A percentile compares a stretch with the other conserved stretches of the same genome.
Conservation (phyloP, 108 stramenopile genomes). For the Thalassiosira profunda region DNA sequence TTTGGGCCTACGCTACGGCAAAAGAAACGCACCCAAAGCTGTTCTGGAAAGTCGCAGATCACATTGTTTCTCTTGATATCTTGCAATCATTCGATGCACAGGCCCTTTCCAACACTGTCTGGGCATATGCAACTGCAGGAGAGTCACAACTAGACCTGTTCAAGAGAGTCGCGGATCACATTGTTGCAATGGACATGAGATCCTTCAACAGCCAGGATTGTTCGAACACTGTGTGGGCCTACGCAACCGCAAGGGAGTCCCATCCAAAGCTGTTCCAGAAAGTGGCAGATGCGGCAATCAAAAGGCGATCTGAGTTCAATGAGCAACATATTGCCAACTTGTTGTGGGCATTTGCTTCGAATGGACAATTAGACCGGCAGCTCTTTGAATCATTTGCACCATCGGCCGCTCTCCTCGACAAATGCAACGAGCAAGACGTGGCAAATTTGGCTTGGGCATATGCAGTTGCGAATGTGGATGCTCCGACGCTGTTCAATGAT, state of each 20-base stretch:
- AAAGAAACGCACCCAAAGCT: constrained; percentile 8
- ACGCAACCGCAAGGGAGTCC: background rate
- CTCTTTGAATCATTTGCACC: constrained; percentile 32
- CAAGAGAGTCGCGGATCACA: background rate
- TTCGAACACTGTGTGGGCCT: background rate
- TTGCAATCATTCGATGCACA: background rate
- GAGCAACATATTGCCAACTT: constrained; percentile 44
- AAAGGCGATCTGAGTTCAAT: constrained; percentile 16
- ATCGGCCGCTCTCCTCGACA: constrained; percentile 15
- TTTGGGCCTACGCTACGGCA: constrained; percentile 41
- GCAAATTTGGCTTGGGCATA: constrained; percentile 52
- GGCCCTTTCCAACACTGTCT: background rate
- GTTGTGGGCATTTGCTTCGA: constrained; percentile 42
- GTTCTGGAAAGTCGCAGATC: constrained; percentile 18
- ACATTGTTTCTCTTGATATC: background rate
- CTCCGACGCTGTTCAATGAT: constrained; percentile 19
- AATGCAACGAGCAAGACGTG: constrained; percentile 33
- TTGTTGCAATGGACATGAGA: background rate
- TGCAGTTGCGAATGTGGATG: constrained; percentile 32
- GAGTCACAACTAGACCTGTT: background rate
- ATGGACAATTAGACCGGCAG: constrained; percentile 12
- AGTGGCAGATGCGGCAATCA: constrained; percentile 8
- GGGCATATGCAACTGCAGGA: constrained; percentile 3
- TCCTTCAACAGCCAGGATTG: background rate
- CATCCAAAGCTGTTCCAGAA: background rate